Conservation (phyloP, 768 basidiomycete genomes). For the Brasilioporus rufonigricans region DNA sequence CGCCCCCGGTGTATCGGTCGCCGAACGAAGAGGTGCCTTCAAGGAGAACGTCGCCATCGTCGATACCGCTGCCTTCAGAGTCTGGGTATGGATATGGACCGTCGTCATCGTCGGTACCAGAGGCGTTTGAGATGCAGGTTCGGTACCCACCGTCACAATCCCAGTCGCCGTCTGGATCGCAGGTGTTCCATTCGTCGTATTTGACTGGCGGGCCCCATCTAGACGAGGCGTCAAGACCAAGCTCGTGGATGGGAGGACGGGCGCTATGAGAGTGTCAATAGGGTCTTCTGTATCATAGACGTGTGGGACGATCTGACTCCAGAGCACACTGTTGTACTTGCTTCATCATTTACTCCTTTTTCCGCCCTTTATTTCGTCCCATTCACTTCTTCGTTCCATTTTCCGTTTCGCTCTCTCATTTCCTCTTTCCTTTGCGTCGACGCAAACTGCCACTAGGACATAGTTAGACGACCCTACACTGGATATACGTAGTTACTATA, state of each 20-base stretch:
- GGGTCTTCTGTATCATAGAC: conserved; percentile 18
- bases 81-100: not conserved
- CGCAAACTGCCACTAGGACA: not conserved
- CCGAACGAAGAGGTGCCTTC: conserved; percentile 38
- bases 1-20: conserved; percentile 47
- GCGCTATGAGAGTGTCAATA: conserved; percentile 7
- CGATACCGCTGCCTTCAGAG: conserved; percentile 6
- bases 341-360: conserved; percentile 8
- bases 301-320: conserved; percentile 12
- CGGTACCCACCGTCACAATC: conserved; percentile 21
- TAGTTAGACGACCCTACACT: not conserved
- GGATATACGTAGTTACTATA: not conserved
- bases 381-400: not conserved
- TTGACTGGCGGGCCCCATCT: not conserved
- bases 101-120: conserved; percentile 11
- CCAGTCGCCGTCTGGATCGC: conserved; percentile 7
- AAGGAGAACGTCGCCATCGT: conserved; percentile 4
- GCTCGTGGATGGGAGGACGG: conserved; percentile 20
- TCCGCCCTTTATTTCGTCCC: not conserved
- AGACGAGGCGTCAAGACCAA: conserved; percentile 1
- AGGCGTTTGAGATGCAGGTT: conserved; percentile 41
- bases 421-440: not conserved
- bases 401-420: not conserved
- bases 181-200: not conserved
- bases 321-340: conserved; percentile 24